Evolutionary conservation across 768 basidiomycete species (phyloP).

Genomic region (Chiua virens): DNA sequence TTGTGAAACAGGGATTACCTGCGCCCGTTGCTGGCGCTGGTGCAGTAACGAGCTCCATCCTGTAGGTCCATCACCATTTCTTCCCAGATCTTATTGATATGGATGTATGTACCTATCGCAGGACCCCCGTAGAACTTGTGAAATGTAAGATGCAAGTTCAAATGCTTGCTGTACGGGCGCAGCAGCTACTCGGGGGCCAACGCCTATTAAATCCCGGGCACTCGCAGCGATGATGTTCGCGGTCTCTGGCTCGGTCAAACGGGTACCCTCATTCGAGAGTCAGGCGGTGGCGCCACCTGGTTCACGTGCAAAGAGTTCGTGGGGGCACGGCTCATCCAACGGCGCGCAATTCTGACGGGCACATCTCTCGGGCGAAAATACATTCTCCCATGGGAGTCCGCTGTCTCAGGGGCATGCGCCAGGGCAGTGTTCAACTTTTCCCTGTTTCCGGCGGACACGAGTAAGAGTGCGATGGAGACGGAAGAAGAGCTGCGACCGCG

Average conservation of each 20-base stretch:
- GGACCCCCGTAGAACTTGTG: slow-evolving; percentile 91
- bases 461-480: slow-evolving; percentile 95
- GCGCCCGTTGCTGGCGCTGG: slow-evolving; percentile 93
- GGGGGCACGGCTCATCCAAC: slow-evolving; percentile 58
- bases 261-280: slow-evolving; percentile 90
- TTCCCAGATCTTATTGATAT: background rate
- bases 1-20: slow-evolving; percentile 70
- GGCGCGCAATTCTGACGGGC: slow-evolving; percentile 36
- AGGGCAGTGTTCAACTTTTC: slow-evolving; percentile 84
- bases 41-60: slow-evolving; percentile 77
- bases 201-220: slow-evolving; percentile 9
- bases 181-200: slow-evolving; percentile 11
- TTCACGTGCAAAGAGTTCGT: slow-evolving; percentile 86
- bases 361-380: slow-evolving; percentile 38
- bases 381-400: slow-evolving; percentile 77
- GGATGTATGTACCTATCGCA: slow-evolving; percentile 26
- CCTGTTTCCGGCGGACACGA: slow-evolving; percentile 93
- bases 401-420: slow-evolving; percentile 82
- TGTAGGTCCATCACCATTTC: slow-evolving; percentile 51
- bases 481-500: slow-evolving; percentile 79
- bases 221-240: slow-evolving; percentile 67
- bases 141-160: slow-evolving; percentile 99
- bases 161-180: slow-evolving; percentile 53
- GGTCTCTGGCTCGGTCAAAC: slow-evolving; percentile 98
- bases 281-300: slow-evolving; percentile 90